A percentile compares a stretch with the other conserved stretches of the same genome.
Conservation (phyloP, 345 rosid species). For the Gossypium herbaceum region DNA sequence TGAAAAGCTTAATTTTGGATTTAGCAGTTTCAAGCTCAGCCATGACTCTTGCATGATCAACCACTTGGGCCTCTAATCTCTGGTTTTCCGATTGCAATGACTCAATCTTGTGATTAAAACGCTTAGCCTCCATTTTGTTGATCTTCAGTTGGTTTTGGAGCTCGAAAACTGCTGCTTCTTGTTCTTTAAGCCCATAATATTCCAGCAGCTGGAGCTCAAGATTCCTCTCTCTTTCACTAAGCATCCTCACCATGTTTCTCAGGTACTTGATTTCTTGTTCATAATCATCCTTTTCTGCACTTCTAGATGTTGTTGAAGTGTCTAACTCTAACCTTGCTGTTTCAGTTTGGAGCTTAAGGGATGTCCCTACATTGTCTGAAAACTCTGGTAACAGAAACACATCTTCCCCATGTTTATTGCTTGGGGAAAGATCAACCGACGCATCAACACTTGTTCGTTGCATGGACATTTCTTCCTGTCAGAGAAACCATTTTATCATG, state of each 20-base stretch:
- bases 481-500: neutral
- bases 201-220: constrained; percentile 74
- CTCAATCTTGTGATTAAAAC: constrained; percentile 64
- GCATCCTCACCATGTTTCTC: constrained; percentile 47
- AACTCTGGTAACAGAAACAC: constrained; percentile 35
- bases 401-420: constrained; percentile 34
- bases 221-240: constrained; percentile 67
- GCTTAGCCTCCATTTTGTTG: constrained; percentile 67
- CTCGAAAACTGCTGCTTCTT: constrained; percentile 65
- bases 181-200: constrained; percentile 83
- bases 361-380: constrained; percentile 16
- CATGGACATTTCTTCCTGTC: constrained; percentile 30
- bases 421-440: constrained; percentile 33
- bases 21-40: constrained; percentile 59
- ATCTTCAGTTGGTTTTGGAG: constrained; percentile 75
- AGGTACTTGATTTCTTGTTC: constrained; percentile 63
- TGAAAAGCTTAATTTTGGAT: constrained; percentile 50
- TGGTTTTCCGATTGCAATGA: constrained; percentile 62
- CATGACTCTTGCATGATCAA: constrained; percentile 44
- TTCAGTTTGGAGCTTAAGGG: constrained; percentile 33
- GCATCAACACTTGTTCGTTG: constrained; percentile 25
- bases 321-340: constrained; percentile 36
- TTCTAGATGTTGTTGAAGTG: constrained; percentile 35
- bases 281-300: constrained; percentile 41
- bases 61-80: constrained; percentile 54